Conservation (phyloP, 2,329 filamentous ascomycete species). For the Fusarium praegraminearum region DNA sequence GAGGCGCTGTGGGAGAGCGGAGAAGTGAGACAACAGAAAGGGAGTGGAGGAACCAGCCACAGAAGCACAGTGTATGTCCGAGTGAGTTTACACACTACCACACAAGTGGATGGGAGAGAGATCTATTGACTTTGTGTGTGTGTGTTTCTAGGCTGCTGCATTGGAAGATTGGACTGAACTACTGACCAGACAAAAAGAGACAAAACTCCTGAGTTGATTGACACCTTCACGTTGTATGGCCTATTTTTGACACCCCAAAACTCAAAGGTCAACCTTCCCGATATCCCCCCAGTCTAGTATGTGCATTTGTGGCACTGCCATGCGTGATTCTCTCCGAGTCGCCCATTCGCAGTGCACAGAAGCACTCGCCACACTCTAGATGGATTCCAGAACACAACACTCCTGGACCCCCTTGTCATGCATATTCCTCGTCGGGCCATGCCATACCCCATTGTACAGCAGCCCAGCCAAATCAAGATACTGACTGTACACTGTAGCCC, state of each 20-base stretch:
- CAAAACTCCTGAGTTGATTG: neutral
- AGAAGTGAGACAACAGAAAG: constrained; percentile 44
- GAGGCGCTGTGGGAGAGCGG: constrained; percentile 43
- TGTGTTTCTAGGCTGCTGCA: neutral
- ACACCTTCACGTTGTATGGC: too few species aligned
- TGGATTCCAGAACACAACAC: constrained; percentile 41
- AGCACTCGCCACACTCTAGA: constrained; percentile 43
- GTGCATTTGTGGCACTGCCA: constrained; percentile 33
- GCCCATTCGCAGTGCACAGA: constrained; percentile 32
- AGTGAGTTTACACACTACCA: constrained; percentile 1
- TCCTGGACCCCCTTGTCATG: constrained; percentile 26
- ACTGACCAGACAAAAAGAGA: neutral
- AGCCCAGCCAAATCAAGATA: neutral
- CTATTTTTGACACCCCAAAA: neutral
- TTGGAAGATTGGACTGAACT: neutral
- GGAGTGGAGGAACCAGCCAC: constrained; percentile 36
- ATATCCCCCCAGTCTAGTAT: neutral
- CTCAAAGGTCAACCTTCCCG: neutral
- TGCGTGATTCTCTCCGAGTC: constrained; percentile 33
- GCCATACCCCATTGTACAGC: neutral
- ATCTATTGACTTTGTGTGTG: neutral
- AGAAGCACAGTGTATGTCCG: constrained; percentile 26
- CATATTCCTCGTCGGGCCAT: constrained; percentile 2
- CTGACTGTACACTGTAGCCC: neutral
- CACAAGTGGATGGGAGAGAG: neutral